These are phyloP conservation scores for Leucaena leucocephala DNA, from an alignment of 306 rosid genomes.

Conservation along the genomic window DNA sequence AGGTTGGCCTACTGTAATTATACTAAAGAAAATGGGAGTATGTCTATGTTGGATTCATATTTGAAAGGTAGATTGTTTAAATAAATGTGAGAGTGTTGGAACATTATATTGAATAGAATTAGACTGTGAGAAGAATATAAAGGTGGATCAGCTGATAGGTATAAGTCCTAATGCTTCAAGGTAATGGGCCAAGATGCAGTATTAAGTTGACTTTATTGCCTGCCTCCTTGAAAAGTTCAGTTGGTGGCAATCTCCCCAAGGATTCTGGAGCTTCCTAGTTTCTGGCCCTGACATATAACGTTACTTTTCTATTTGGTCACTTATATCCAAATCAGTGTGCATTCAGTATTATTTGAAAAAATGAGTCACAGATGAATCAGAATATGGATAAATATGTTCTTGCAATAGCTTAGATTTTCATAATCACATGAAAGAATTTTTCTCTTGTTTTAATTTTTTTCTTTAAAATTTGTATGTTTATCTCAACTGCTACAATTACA, in stretches of 20 bases:
- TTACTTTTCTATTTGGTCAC: background rate
- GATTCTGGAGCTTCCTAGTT: background rate
- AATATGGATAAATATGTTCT: background rate
- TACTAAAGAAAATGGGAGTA: background rate
- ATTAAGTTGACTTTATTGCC: background rate
- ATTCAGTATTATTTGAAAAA: background rate
- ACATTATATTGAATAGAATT: background rate
- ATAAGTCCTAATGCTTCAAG: background rate
- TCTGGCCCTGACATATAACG: background rate
- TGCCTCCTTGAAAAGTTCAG: background rate
- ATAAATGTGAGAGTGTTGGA: background rate
- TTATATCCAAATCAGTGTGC: background rate
- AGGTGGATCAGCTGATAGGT: background rate
- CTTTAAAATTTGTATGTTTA: background rate
- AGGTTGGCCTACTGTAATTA: background rate
- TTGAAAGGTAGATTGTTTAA: background rate
- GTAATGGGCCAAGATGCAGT: background rate
- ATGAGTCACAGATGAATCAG: background rate
- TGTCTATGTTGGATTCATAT: background rate
- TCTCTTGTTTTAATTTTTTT: background rate
- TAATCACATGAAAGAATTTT: background rate
- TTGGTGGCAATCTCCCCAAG: background rate
- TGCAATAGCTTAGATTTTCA: background rate
- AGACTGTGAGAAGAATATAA: background rate
- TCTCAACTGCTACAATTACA: background rate